These are phyloP conservation scores for Lepidium africanum DNA, from an alignment of 345 rosid genomes.

Conservation along the genomic window DNA sequence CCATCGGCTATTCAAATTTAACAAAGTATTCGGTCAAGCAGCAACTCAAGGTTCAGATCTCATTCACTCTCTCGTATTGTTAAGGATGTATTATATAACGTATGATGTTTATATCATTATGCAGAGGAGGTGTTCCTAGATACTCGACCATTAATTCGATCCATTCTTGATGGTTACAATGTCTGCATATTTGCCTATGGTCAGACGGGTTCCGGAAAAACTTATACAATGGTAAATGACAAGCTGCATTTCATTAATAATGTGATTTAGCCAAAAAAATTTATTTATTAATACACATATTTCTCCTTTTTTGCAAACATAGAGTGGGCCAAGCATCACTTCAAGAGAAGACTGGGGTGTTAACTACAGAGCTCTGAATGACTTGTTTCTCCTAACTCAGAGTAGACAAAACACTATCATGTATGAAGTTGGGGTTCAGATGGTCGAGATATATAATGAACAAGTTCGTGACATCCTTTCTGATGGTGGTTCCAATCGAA, in stretches of 20 bases:
- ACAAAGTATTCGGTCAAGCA: conserved; percentile 78
- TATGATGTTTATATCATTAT: neutral
- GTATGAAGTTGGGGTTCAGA: conserved; percentile 94
- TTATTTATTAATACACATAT: conserved; percentile 4
- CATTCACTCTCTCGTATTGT: neutral
- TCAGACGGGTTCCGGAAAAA: conserved; percentile 99
- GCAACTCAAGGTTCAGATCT: conserved; percentile 66
- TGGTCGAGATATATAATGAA: conserved; percentile 97
- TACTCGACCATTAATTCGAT: conserved; percentile 83
- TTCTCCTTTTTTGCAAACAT: conserved; percentile 11
- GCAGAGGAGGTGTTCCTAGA: conserved; percentile 92
- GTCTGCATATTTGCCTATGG: conserved; percentile 99
- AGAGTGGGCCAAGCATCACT: conserved; percentile 83
- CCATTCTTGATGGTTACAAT: conserved; percentile 92
- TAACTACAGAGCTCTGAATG: conserved; percentile 84
- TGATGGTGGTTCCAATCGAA: conserved; percentile 52
- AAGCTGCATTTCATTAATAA: neutral
- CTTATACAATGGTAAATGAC: conserved; percentile 79
- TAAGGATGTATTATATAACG: neutral
- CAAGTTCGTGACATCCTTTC: conserved; percentile 96
- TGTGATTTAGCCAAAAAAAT: neutral
- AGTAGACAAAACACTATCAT: conserved; percentile 51
- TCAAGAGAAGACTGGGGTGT: conserved; percentile 96
- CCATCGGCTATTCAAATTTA: conserved; percentile 75
- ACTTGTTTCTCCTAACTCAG: conserved; percentile 82